Conservation (phyloP, 73 alveolate genomes). For the Tetrahymena elliotti region DNA sequence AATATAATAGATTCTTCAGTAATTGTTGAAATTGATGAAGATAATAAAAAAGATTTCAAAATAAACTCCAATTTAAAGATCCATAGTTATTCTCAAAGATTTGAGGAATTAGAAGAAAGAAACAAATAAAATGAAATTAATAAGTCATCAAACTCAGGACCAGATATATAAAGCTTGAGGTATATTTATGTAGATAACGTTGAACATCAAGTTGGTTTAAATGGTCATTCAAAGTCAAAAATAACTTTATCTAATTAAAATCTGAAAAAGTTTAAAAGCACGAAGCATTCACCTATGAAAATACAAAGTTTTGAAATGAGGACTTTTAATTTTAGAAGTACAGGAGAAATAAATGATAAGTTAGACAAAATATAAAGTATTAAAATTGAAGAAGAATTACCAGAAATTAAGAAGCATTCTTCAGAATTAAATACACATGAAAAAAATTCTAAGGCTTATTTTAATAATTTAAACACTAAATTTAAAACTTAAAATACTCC, state of each 20-base stretch:
- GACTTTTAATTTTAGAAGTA: background rate
- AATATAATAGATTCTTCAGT: background rate
- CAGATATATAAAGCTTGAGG: background rate
- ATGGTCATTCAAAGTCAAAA: no score
- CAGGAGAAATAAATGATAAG: background rate
- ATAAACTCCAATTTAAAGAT: background rate
- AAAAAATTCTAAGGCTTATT: background rate
- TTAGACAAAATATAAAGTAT: background rate
- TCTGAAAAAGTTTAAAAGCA: no score
- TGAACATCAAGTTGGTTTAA: background rate
- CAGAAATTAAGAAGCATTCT: background rate
- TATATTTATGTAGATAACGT: background rate
- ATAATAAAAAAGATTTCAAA: background rate
- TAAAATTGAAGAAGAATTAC: background rate
- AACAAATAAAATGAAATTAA: background rate
- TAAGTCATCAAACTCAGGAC: background rate
- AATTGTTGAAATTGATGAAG: background rate
- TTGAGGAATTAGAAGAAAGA: background rate
- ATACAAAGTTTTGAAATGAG: background rate
- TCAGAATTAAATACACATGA: background rate
- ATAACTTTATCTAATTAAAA: background rate
- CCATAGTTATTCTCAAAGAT: background rate
- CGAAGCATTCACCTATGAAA: background rate
- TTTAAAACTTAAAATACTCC: background rate
- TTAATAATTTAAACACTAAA: background rate